A percentile compares a stretch with the other conserved stretches of the same genome.
These are phyloP conservation scores for Hymenoscyphus albidus DNA, from an alignment of 2,329 filamentous ascomycete genomes.

Conservation along the genomic window DNA sequence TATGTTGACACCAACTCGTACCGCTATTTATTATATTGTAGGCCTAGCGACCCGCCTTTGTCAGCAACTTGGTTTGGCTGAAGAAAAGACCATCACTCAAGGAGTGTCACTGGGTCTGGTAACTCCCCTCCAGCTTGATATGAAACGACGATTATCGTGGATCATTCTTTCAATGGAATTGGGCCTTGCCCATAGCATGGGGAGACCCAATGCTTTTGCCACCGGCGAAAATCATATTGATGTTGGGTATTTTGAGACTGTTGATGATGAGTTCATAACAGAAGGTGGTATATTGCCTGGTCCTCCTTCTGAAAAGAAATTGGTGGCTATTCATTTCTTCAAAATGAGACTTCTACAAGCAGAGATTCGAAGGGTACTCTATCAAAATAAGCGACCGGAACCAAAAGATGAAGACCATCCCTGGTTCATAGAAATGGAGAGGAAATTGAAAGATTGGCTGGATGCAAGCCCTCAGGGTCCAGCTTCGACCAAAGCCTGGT, in stretches of 20 bases:
- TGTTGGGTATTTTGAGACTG: constrained; percentile 77
- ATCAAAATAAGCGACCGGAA: constrained; percentile 75
- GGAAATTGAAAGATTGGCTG: constrained; percentile 76
- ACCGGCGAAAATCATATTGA: constrained; percentile 79
- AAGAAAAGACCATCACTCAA: constrained; percentile 79
- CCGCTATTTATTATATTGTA: constrained; percentile 88
- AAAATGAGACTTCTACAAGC: constrained; percentile 85
- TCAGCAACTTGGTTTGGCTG: constrained; percentile 81
- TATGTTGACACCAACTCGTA: constrained; percentile 83
- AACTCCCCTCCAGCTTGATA: constrained; percentile 76
- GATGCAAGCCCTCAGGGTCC: constrained; percentile 69
- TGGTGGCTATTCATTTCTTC: constrained; percentile 87
- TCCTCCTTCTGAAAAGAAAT: constrained; percentile 74
- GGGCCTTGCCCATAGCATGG: constrained; percentile 81
- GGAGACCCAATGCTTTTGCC: constrained; percentile 80
- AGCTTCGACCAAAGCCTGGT: constrained; percentile 76
- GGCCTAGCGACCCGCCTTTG: constrained; percentile 83
- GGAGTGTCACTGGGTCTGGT: constrained; percentile 52
- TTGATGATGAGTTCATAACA: constrained; percentile 81
- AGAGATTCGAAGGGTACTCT: constrained; percentile 81
- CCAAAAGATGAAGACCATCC: constrained; percentile 77
- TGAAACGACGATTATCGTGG: constrained; percentile 87
- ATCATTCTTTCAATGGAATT: constrained; percentile 84
- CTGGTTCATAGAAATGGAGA: constrained; percentile 80
- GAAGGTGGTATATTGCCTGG: constrained; percentile 68